These are phyloP conservation scores for Saxispiralis lemnorum DNA, from an alignment of 495 filamentous ascomycete species.

Conservation along the genomic window DNA sequence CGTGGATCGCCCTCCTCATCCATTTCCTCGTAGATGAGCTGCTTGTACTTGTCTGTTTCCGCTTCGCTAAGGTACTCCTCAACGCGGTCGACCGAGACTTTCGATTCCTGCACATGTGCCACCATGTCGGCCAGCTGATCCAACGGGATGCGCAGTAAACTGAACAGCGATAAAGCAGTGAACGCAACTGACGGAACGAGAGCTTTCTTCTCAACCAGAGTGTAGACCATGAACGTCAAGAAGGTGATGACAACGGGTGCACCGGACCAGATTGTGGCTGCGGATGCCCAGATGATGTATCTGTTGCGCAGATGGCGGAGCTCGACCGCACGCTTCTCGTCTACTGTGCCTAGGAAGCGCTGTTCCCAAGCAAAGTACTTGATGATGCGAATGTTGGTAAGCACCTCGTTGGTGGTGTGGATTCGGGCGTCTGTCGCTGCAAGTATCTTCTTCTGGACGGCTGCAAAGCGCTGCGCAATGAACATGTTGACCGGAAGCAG, in stretches of 20 bases:
- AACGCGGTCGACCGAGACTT: slow-evolving; percentile 90
- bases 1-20: slow-evolving; percentile 40
- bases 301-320: slow-evolving; percentile 57
- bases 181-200: slow-evolving; percentile 89
- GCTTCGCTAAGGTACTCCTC: slow-evolving; percentile 89
- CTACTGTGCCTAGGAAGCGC: slow-evolving; percentile 69
- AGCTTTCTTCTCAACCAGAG: slow-evolving; percentile 71
- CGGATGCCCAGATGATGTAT: slow-evolving; percentile 80
- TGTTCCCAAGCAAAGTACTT: slow-evolving; percentile 99
- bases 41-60: slow-evolving; percentile 91
- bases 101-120: slow-evolving; percentile 92
- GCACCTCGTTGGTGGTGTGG: slow-evolving; percentile 86
- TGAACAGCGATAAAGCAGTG: slow-evolving; percentile 89
- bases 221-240: slow-evolving; percentile 86
- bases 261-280: slow-evolving; percentile 91
- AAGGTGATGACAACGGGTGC: slow-evolving; percentile 91
- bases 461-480: slow-evolving; percentile 68
- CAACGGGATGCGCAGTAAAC: slow-evolving; percentile 79
- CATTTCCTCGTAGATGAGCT: slow-evolving; percentile 46
- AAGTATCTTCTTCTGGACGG: slow-evolving; percentile 76
- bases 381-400: slow-evolving; percentile 97
- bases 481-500: slow-evolving; percentile 77
- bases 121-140: slow-evolving; percentile 98
- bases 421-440: slow-evolving; percentile 92
- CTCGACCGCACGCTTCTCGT: slow-evolving; percentile 70